Conservation (phyloP, 768 basidiomycete species). For the Boletus vinaceobasis region DNA sequence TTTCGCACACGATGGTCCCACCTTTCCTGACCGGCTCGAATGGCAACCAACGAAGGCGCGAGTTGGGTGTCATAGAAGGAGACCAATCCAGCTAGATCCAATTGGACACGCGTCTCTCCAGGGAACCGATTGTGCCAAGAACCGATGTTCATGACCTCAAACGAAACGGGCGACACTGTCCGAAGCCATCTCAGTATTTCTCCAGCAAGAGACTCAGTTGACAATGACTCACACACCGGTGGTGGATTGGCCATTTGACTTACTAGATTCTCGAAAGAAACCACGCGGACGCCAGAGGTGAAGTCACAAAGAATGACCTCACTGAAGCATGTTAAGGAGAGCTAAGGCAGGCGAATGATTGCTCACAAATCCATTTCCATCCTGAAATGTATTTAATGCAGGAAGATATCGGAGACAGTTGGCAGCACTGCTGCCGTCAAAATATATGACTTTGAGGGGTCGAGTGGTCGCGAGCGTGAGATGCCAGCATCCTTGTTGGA, state of each 20-base stretch:
- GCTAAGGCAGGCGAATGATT: neutral
- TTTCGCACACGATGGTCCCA: conserved; percentile 31
- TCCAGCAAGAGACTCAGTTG: neutral
- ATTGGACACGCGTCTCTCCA: conserved; percentile 33
- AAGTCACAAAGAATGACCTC: no score
- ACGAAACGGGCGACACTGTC: neutral
- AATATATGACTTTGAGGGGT: conserved; percentile 46
- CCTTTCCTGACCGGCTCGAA: conserved; percentile 24
- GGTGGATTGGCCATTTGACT: accelerated
- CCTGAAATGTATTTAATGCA: conserved; percentile 12
- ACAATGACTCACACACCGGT: neutral
- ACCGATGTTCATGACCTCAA: conserved; percentile 15
- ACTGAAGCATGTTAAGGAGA: conserved; percentile 13
- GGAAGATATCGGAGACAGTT: conserved; percentile 18
- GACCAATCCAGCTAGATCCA: conserved; percentile 33
- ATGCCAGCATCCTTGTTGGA: conserved; percentile 12
- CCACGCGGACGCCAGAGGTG: no score
- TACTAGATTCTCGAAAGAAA: no score
- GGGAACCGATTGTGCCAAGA: conserved; percentile 36
- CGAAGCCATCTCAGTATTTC: neutral
- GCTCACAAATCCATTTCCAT: conserved; percentile 34
- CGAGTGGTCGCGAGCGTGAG: conserved; percentile 19
- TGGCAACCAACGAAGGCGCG: conserved; percentile 27
- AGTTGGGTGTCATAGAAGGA: conserved; percentile 37
- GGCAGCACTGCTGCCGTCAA: conserved; percentile 49